Evolutionary conservation across 2,329 filamentous ascomycete genomes (phyloP).

Genomic region (Hymenoscyphus fraxineus): DNA sequence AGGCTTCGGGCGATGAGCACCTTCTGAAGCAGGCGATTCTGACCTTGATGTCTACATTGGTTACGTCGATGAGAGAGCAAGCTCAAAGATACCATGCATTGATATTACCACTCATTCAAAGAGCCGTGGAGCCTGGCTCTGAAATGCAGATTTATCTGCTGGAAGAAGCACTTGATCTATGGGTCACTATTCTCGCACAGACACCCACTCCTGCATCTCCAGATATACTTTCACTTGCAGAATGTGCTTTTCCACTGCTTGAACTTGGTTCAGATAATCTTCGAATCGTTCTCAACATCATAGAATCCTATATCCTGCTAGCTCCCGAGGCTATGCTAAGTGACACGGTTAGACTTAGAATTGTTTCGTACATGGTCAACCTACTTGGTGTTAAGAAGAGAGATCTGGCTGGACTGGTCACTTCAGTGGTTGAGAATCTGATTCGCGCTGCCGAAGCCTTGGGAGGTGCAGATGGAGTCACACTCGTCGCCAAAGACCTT

Average conservation of each 20-base stretch:
- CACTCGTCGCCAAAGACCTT: conserved; percentile 62
- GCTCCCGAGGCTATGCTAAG: conserved; percentile 64
- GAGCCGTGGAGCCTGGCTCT: conserved; percentile 73
- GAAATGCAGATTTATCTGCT: conserved; percentile 76
- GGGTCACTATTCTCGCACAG: conserved; percentile 70
- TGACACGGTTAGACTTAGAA: conserved; percentile 50
- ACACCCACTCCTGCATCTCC: conserved; percentile 58
- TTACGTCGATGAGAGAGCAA: conserved; percentile 77
- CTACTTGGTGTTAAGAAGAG: conserved; percentile 52
- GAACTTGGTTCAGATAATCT: conserved; percentile 63
- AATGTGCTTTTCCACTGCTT: conserved; percentile 62
- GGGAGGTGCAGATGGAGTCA: conserved; percentile 58
- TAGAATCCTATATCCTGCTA: conserved; percentile 68
- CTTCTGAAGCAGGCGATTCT: conserved; percentile 93
- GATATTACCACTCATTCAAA: conserved; percentile 77
- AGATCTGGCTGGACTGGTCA: conserved; percentile 55
- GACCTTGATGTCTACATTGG: conserved; percentile 76
- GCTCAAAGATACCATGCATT: conserved; percentile 75
- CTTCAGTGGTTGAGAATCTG: conserved; percentile 60
- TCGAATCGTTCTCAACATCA: conserved; percentile 57
- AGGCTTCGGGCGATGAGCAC: conserved; percentile 72
- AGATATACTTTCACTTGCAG: conserved; percentile 60
- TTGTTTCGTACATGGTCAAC: conserved; percentile 46
- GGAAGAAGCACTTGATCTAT: conserved; percentile 88
- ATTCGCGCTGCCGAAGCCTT: conserved; percentile 60